Percentiles rank a stretch among this genome's conserved stretches.
These are phyloP conservation scores for Acanthamoeba royreba DNA, from an alignment of 208 protist genomes.

Conservation along the genomic window DNA sequence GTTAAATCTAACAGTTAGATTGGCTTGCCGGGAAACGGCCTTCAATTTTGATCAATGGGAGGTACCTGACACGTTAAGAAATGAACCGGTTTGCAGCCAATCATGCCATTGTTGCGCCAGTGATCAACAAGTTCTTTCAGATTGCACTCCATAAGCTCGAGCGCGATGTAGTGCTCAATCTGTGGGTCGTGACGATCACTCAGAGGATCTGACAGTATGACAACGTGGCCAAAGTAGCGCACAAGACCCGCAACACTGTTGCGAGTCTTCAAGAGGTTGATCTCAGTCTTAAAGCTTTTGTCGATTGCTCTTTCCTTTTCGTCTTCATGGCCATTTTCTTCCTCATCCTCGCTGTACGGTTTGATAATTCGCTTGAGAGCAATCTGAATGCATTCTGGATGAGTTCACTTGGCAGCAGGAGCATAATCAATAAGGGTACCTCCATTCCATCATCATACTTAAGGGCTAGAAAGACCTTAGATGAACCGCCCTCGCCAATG, in stretches of 20 bases:
- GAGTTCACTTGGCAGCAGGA: too few relatives aligned
- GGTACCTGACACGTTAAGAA: background rate
- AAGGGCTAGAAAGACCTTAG: background rate
- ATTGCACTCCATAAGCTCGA: conserved; percentile 17
- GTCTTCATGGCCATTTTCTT: background rate
- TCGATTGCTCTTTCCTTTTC: background rate
- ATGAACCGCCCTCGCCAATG: background rate
- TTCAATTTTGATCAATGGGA: too few relatives aligned
- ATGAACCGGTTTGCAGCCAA: background rate
- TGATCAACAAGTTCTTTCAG: background rate
- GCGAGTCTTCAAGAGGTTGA: background rate
- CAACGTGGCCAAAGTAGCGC: conserved; percentile 4
- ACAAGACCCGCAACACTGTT: background rate
- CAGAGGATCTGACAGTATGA: background rate
- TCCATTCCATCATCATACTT: background rate
- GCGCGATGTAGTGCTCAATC: background rate
- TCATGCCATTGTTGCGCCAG: background rate
- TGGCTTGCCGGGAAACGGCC: too few relatives aligned
- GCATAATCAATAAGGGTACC: too few relatives aligned
- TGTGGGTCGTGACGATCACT: background rate
- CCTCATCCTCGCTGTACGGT: background rate
- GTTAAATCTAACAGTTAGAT: background rate
- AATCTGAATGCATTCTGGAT: too few relatives aligned
- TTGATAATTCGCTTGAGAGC: background rate
- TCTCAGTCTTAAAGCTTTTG: background rate